Percentiles rank a stretch among this genome's conserved stretches.
phyloP scores from a whole-genome alignment of 371 early-diverging fungal genomes.

The Mucor velutinosus region DNA sequence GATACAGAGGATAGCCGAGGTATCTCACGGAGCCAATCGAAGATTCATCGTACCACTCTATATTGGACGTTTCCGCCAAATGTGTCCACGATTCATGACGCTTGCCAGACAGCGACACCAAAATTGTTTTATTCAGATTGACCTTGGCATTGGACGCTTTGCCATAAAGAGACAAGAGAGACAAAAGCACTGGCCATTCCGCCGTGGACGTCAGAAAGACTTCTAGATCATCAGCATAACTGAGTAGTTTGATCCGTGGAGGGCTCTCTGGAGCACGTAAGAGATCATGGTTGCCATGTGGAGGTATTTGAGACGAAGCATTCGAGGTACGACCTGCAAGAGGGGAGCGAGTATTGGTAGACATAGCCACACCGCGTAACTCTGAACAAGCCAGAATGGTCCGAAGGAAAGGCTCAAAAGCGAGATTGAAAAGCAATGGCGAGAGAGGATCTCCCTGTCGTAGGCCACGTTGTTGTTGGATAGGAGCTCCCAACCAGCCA shows the following conservation, averaged over 20 bases:
- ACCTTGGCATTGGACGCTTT: slow-evolving; percentile 16
- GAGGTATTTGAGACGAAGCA: too few species aligned
- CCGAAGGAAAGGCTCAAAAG: slow-evolving; percentile 9
- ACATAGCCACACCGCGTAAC: too few species aligned
- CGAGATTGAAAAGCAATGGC: slow-evolving; percentile 19
- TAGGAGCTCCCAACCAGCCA: not conserved
- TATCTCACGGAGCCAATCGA: too few species aligned
- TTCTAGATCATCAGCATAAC: slow-evolving; percentile 20
- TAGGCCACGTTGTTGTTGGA: slow-evolving; percentile 8
- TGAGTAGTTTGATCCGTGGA: slow-evolving; percentile 11
- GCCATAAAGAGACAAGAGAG: not conserved
- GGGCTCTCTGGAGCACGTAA: not conserved
- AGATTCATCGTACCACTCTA: slow-evolving; percentile 8
- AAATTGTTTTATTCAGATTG: slow-evolving; percentile 9
- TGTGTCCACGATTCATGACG: not conserved
- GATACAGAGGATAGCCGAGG: too few species aligned
- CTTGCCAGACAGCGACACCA: slow-evolving; percentile 12
- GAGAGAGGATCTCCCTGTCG: slow-evolving; percentile 22
- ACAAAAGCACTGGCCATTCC: too few species aligned
- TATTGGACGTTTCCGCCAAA: not conserved
- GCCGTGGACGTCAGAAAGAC: too few species aligned
- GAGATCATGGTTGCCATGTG: too few species aligned
- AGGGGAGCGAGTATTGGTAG: too few species aligned
- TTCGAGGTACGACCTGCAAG: too few species aligned
- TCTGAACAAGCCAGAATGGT: not conserved